phyloP scores from a whole-genome alignment of 2,329 filamentous ascomycete genomes.

The Xylaria sp. region DNA sequence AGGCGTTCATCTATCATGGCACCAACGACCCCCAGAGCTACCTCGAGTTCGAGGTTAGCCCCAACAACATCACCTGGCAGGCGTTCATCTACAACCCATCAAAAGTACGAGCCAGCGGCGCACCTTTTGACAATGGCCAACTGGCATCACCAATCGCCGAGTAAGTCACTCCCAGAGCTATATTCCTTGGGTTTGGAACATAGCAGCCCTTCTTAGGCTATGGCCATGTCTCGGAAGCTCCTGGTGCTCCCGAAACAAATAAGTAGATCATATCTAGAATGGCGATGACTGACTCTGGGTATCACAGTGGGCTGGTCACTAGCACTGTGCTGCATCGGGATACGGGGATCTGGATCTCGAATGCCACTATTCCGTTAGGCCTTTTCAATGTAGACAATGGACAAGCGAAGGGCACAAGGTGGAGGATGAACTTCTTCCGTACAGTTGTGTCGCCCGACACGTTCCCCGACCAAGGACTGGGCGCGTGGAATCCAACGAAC shows the following conservation, averaged over 20 bases:
- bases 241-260: background rate
- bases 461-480: slow-evolving; percentile 51
- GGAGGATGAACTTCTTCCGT: slow-evolving; percentile 60
- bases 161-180: background rate
- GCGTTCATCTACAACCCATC: slow-evolving; percentile 58
- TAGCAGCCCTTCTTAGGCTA: background rate
- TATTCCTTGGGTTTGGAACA: background rate
- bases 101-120: slow-evolving; percentile 48
- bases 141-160: slow-evolving; percentile 48
- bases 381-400: slow-evolving; percentile 56
- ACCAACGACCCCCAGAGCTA: slow-evolving; percentile 54
- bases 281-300: background rate
- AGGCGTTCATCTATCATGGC: slow-evolving; percentile 54
- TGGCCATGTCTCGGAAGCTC: background rate
- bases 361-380: slow-evolving; percentile 51
- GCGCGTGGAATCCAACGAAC: slow-evolving; percentile 53
- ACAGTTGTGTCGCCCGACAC: slow-evolving; percentile 50
- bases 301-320: slow-evolving; percentile 44
- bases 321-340: slow-evolving; percentile 47
- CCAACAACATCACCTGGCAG: slow-evolving; percentile 58
- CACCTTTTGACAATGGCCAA: slow-evolving; percentile 52
- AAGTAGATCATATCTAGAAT: no score
- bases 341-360: slow-evolving; percentile 48
- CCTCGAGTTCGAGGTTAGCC: slow-evolving; percentile 57
- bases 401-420: slow-evolving; percentile 49